Conservation (phyloP, 2,329 filamentous ascomycete species). For the Xylariaceae sp. region DNA sequence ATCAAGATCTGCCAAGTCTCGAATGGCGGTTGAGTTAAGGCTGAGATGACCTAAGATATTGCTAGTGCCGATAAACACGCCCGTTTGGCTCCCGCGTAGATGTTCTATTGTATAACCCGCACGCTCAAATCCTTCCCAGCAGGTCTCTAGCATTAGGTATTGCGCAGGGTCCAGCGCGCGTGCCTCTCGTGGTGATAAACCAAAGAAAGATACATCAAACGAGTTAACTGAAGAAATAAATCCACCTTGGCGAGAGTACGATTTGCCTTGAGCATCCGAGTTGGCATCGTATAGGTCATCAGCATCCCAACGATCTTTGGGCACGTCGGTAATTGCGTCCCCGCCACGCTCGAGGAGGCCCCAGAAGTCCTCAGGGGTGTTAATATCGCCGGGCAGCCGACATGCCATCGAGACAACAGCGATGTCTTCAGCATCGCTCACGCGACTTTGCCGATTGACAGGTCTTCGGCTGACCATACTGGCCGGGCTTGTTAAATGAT, state of each 20-base stretch:
- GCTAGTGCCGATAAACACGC: conserved; percentile 36
- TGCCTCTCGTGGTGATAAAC: conserved; percentile 37
- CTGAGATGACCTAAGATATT: conserved; percentile 30
- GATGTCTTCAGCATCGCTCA: conserved; percentile 28
- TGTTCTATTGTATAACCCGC: conserved; percentile 35
- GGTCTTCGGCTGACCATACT: background rate
- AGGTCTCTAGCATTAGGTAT: conserved; percentile 35
- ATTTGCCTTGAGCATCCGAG: conserved; percentile 47
- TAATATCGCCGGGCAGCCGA: conserved; percentile 42
- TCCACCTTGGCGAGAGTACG: conserved; percentile 32
- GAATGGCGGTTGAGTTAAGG: conserved; percentile 20
- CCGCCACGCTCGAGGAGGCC: conserved; percentile 37
- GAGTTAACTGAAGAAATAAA: conserved; percentile 33
- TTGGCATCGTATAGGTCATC: conserved; percentile 23
- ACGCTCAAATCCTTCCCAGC: conserved; percentile 38
- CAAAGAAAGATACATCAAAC: conserved; percentile 36
- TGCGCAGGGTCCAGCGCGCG: conserved; percentile 34
- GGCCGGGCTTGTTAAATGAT: conserved; percentile 22
- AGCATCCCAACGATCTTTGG: conserved; percentile 39
- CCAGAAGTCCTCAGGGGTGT: conserved; percentile 44
- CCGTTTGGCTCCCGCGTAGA: conserved; percentile 34
- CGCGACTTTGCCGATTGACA: background rate
- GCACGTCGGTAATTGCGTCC: conserved; percentile 38
- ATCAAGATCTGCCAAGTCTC: conserved; percentile 29
- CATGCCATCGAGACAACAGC: conserved; percentile 43